Evolutionary conservation across 441 rosid genomes (phyloP), one percentile per base, ranked within the genome.

Genomic region (Isatis lusitanica): DNA sequence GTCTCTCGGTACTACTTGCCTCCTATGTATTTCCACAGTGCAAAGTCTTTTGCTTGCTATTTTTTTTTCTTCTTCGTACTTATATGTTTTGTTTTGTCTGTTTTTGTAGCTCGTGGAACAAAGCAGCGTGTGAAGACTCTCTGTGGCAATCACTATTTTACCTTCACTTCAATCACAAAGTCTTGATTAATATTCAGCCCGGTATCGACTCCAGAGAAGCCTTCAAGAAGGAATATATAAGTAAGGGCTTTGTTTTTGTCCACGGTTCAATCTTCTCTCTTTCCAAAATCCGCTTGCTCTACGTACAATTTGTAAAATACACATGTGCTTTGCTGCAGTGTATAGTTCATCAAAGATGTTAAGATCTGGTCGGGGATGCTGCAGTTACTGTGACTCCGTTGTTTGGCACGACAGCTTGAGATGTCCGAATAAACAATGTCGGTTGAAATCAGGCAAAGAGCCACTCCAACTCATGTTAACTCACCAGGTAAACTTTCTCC

Each of bases 21-120:
- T 65, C 72, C 70, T 59, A 47, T 33, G 35, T 24, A n/a, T 17
- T 0, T 50, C 24, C 55, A 68, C 64, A 63, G 31, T 56, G 35
- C 47, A 26, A 10, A 11, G 16, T 71, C 53, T 35, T 51, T 18
- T 35, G 1, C 47, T 36, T 64, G 5, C 26, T 46, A 55, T 4
- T 47, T 43, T 13, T 31, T 33, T 31, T 3, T 17, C 2, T 11
- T 1, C 9, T 35, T 17, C 66, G 48, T 50, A 47, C 73, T 66
- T 66, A 59, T 28, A 16, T 62, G 59, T 40, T 59, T 51, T 57
- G 31, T 50, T 26, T n/a, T 30, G 17, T 30, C 7, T 28, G 30
- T 16, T 18, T 21, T 81, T 80, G 82, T 78, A 91, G 98, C 85
- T 86, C 92, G 16, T 92, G 98, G 97, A 86, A 85, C 81, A 78